Evolutionary conservation across 2,329 filamentous ascomycete species (phyloP), one percentile per base, ranked within the genome.

Genomic region (Orbilia quercus): DNA sequence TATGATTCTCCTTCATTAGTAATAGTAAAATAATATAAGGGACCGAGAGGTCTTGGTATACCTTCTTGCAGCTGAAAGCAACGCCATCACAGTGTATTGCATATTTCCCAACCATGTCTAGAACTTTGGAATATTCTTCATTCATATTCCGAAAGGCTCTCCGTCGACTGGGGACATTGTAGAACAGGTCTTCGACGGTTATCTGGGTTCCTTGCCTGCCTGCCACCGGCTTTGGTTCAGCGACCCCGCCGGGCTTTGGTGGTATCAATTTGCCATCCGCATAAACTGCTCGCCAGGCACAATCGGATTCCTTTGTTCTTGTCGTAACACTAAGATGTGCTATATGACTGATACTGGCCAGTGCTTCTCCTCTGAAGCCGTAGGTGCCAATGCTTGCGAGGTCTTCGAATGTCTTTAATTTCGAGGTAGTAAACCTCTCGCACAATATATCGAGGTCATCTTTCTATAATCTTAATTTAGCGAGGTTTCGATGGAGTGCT

Each of bases 291-390:
- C 91, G 89, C 91, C 91, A 99, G 14, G 95, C 95, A 81, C 92
- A 91, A 76, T 88, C 89, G 0, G 93, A 96, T 45, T 92, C 89
- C 69, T 90, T 90, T 0, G 93, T 98, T 80, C 92, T 96, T 6
- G 96, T 99, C 0, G 94, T 98, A 45, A 99, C 92, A 2, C 90
- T 92, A 20, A 99, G 85, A 82, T 99, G 96, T 34, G 96, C 94
- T 77, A 99, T 97, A 80, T 99, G 95, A 79, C 94, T 98, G 80
- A 99, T 99, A 81, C 95, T 98, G 12, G 95, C 95, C 62, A 99
- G 83, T 2, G 95, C 95, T 81, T 99, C 95, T 63, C 95, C 95
- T 59, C 95, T 90, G 79, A 99, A 99, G n/a, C 95, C 95, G 80
- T 99, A 99, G 0, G 95, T 98, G 55, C 89, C 89, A 76, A 99